Conservation (phyloP, 495 filamentous ascomycete species). For the Lichina pygmaea region DNA sequence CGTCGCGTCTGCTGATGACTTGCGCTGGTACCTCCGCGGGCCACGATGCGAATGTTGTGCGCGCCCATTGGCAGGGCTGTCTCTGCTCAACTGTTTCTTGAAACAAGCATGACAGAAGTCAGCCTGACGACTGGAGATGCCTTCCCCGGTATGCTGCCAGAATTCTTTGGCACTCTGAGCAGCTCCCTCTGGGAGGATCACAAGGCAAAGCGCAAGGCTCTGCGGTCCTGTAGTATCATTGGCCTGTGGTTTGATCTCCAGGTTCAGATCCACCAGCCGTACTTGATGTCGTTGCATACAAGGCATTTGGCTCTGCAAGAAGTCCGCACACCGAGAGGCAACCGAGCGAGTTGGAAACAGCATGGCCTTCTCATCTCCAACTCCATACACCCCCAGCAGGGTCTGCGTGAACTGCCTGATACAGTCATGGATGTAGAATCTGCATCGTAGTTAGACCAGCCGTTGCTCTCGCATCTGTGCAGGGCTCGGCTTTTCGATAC, state of each 20-base stretch:
- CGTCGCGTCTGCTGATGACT: constrained; percentile 15
- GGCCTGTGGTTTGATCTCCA: constrained; percentile 14
- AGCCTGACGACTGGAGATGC: constrained; percentile 69
- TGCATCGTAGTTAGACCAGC: constrained; percentile 7
- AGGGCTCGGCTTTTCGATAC: constrained; percentile 3
- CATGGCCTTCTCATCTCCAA: constrained; percentile 36
- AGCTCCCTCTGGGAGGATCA: constrained; percentile 39
- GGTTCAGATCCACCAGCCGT: constrained; percentile 39
- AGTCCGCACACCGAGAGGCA: constrained; percentile 41
- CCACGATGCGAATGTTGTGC: constrained; percentile 9
- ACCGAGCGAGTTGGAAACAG: constrained; percentile 47
- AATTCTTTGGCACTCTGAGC: constrained; percentile 57
- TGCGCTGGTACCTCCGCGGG: constrained; percentile 30
- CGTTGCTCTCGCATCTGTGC: background rate
- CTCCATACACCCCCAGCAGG: constrained; percentile 36
- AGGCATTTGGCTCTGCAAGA: constrained; percentile 32
- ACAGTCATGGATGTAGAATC: constrained; percentile 75
- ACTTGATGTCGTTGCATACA: constrained; percentile 20
- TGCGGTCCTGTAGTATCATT: constrained; percentile 1
- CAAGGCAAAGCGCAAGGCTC: constrained; percentile 27
- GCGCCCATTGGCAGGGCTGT: constrained; percentile 2
- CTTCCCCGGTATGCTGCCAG: constrained; percentile 95
- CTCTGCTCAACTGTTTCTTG: background rate
- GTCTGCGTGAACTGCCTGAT: constrained; percentile 49
- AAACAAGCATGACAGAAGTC: constrained; percentile 44